Conservation (phyloP, 2,329 filamentous ascomycete species). For the Sphaerulina vaccinii region DNA sequence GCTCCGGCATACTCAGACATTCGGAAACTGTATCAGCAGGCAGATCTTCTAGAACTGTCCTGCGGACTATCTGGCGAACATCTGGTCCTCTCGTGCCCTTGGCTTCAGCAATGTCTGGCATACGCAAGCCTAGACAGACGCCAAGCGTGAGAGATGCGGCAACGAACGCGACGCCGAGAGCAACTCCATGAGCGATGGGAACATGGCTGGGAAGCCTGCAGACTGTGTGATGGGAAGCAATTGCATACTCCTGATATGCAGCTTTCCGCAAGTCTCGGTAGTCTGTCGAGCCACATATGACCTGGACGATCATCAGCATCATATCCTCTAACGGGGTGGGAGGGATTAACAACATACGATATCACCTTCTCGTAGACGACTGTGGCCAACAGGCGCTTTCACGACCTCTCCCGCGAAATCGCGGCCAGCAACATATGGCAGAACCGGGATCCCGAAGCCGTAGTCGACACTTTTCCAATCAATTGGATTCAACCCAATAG, state of each 20-base stretch:
- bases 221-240: slow-evolving; percentile 46
- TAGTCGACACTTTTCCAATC: slow-evolving; percentile 46
- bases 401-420: slow-evolving; percentile 34
- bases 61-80: slow-evolving; percentile 30
- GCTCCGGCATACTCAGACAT: slow-evolving; percentile 34
- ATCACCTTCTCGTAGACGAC: slow-evolving; percentile 20
- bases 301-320: background rate
- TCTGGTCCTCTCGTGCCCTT: slow-evolving; percentile 15
- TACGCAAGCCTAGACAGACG: slow-evolving; percentile 42
- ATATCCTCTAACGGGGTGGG: background rate
- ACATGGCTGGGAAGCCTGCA: slow-evolving; percentile 40
- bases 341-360: slow-evolving; percentile 1
- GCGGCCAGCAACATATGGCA: slow-evolving; percentile 36
- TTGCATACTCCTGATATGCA: slow-evolving; percentile 46
- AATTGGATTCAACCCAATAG: slow-evolving; percentile 44
- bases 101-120: slow-evolving; percentile 10
- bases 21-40: slow-evolving; percentile 26
- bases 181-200: slow-evolving; percentile 39
- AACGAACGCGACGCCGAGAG: slow-evolving; percentile 44
- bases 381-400: slow-evolving; percentile 45
- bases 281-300: slow-evolving; percentile 42
- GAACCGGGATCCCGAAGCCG: slow-evolving; percentile 44
- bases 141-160: slow-evolving; percentile 47
- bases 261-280: slow-evolving; percentile 45
- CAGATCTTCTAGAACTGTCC: slow-evolving; percentile 40